Evolutionary conservation across 352 stramenopile species (phyloP).

Genomic region (Globisporangium nagaii): DNA sequence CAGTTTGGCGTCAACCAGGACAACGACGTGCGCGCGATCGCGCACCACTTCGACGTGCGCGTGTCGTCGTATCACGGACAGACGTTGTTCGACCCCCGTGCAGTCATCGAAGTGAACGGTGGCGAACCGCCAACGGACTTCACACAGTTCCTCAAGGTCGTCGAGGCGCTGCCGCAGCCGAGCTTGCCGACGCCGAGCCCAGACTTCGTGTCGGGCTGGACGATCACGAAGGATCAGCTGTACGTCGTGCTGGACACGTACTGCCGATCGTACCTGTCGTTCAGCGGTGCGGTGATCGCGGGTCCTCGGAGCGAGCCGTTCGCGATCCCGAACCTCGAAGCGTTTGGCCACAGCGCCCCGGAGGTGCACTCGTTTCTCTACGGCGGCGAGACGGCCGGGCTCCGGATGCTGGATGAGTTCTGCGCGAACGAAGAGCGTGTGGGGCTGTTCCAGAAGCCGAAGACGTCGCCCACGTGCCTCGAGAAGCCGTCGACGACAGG

Average conservation of each 20-base stretch:
- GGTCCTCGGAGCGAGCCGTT: slow-evolving; percentile 27
- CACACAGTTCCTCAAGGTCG: slow-evolving; percentile 48
- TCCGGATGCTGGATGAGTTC: slow-evolving; percentile 52
- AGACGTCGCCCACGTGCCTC: slow-evolving; percentile 85
- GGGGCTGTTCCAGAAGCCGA: slow-evolving; percentile 94
- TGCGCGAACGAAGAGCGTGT: slow-evolving; percentile 67
- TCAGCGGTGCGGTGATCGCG: slow-evolving; percentile 17
- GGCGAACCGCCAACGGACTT: slow-evolving; percentile 41
- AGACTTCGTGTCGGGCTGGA: slow-evolving; percentile 13
- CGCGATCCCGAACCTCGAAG: slow-evolving; percentile 28
- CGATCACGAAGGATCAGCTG: slow-evolving; percentile 22
- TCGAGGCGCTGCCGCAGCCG: slow-evolving; percentile 46
- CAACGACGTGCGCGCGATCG: slow-evolving; percentile 32
- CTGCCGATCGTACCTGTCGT: slow-evolving; percentile 10
- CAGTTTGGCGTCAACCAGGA: slow-evolving; percentile 42
- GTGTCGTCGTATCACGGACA: slow-evolving; percentile 32
- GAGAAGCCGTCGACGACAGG: slow-evolving; percentile 89
- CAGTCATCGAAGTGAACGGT: slow-evolving; percentile 42
- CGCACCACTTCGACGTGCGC: slow-evolving; percentile 21
- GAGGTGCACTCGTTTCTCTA: slow-evolving; percentile 39
- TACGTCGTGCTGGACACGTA: slow-evolving; percentile 24
- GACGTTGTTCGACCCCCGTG: slow-evolving; percentile 57
- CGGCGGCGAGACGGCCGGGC: slow-evolving; percentile 43
- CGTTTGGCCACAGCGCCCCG: slow-evolving; percentile 29
- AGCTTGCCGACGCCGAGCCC: slow-evolving; percentile 35